Percentiles rank a stretch among this genome's conserved stretches.
Conservation (phyloP, 1,284 basidiomycete genomes). For the Ceratobasidium sp. region DNA sequence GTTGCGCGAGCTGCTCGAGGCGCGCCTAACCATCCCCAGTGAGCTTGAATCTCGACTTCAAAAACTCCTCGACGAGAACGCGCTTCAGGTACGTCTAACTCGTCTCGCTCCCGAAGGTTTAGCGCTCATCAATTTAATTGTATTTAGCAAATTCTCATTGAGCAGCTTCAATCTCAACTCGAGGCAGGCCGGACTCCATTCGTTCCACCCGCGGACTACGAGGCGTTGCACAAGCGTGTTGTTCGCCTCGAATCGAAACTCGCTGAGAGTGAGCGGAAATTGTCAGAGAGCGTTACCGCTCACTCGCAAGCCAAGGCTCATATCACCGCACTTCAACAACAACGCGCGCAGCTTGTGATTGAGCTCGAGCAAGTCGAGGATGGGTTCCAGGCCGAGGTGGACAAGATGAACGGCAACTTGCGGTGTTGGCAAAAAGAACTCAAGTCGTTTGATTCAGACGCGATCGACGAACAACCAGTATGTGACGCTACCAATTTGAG, state of each 20-base stretch:
- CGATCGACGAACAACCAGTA: not conserved
- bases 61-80: slow-evolving; percentile 37
- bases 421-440: slow-evolving; percentile 19
- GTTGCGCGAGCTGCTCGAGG: slow-evolving; percentile 19
- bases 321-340: slow-evolving; percentile 31
- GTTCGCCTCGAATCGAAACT: slow-evolving; percentile 18
- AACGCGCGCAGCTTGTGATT: slow-evolving; percentile 24
- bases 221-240: slow-evolving; percentile 10
- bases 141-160: slow-evolving; percentile 32
- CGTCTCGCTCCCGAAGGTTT: not conserved
- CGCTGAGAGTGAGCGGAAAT: slow-evolving; percentile 10
- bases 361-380: slow-evolving; percentile 43
- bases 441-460: not conserved
- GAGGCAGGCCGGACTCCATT: not conserved
- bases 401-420: slow-evolving; percentile 24
- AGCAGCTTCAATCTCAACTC: slow-evolving; percentile 38
- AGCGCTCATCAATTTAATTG: not conserved
- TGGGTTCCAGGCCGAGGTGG: slow-evolving; percentile 39
- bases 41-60: slow-evolving; percentile 26
- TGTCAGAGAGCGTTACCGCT: slow-evolving; percentile 6
- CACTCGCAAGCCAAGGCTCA: slow-evolving; percentile 23
- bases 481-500: not conserved
- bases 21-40: not conserved
- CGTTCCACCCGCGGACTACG: not conserved
- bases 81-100: slow-evolving; percentile 22